Conservation (phyloP, 2,329 filamentous ascomycete species). For the Calycina herbarum region DNA sequence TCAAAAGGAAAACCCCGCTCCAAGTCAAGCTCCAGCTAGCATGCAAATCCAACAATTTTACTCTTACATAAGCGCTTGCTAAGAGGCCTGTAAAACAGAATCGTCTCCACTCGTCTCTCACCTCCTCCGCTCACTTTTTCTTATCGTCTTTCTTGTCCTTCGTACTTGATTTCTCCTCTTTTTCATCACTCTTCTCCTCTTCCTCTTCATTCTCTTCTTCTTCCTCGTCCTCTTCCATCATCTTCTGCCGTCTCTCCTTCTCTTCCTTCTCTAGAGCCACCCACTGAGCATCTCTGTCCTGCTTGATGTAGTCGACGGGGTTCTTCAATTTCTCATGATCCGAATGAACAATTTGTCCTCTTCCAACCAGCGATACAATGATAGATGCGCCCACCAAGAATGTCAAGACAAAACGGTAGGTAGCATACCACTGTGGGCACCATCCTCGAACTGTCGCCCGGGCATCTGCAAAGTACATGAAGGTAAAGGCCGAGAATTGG, state of each 20-base stretch:
- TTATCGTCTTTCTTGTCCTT: constrained; percentile 21
- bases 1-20: background rate
- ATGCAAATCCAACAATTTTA: background rate
- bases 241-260: constrained; percentile 27
- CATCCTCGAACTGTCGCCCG: constrained; percentile 72
- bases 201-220: constrained; percentile 15
- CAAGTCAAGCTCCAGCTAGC: background rate
- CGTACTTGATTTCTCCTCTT: constrained; percentile 15
- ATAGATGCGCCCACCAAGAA: constrained; percentile 85
- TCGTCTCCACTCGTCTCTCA: background rate
- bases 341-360: constrained; percentile 57
- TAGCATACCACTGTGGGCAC: constrained; percentile 82
- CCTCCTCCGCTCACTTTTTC: background rate
- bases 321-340: constrained; percentile 34
- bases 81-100: background rate
- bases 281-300: constrained; percentile 34
- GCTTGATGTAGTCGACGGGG: constrained; percentile 34
- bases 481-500: constrained; percentile 83
- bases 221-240: constrained; percentile 17
- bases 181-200: constrained; percentile 19
- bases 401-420: constrained; percentile 89
- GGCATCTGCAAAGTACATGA: constrained; percentile 82
- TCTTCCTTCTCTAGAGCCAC: constrained; percentile 34
- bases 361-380: constrained; percentile 75
- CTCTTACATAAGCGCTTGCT: background rate